A percentile compares a stretch with the other conserved stretches of the same genome.
Conservation (phyloP, 2,329 filamentous ascomycete species). For the Penicillium nordicum region DNA sequence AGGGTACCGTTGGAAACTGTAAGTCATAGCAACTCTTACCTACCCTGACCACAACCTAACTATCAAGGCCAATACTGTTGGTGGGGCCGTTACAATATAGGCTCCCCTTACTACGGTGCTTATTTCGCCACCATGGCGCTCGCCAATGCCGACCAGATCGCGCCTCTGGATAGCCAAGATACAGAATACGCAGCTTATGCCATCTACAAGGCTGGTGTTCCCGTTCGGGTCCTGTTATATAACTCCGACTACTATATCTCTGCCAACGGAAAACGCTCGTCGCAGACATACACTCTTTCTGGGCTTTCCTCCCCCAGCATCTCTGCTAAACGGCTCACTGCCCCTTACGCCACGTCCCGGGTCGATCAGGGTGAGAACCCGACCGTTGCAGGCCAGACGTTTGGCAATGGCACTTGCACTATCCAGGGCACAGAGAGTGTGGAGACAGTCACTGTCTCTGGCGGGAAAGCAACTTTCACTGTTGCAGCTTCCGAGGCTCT, state of each 20-base stretch:
- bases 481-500: conserved; percentile 50
- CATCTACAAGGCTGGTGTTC: conserved; percentile 39
- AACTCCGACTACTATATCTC: conserved; percentile 33
- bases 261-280: conserved; percentile 18
- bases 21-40: conserved; percentile 16
- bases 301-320: conserved; percentile 40
- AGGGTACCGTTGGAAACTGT: conserved; percentile 52
- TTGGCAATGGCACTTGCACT: conserved; percentile 47
- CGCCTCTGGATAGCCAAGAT: conserved; percentile 46
- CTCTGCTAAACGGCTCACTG: conserved; percentile 47
- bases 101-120: conserved; percentile 53
- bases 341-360: conserved; percentile 43
- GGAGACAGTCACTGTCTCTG: conserved; percentile 17
- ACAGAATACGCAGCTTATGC: conserved; percentile 48
- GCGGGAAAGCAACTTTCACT: conserved; percentile 40
- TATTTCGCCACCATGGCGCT: conserved; percentile 48
- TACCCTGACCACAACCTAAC: background rate
- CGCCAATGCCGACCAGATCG: conserved; percentile 44
- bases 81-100: conserved; percentile 50
- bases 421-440: conserved; percentile 36
- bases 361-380: conserved; percentile 45
- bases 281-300: conserved; percentile 42
- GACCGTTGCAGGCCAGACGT: conserved; percentile 48
- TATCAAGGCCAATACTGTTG: conserved; percentile 45
- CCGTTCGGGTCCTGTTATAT: conserved; percentile 42